Percentiles rank a stretch among this genome's conserved stretches.
Conservation (phyloP, 257 asterid genomes). For the Scutellaria minor region DNA sequence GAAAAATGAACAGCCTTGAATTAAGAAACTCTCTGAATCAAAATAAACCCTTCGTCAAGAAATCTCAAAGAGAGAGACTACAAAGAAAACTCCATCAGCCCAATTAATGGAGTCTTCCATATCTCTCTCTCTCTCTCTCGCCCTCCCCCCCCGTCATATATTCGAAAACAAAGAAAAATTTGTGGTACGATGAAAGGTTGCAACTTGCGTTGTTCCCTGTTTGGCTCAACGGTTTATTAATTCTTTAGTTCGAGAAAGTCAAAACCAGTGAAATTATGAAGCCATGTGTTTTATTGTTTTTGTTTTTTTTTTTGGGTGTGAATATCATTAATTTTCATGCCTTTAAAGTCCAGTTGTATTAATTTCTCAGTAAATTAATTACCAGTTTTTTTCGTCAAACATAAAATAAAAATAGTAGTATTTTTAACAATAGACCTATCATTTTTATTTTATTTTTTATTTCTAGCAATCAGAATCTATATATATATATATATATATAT, state of each 20-base stretch:
- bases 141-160: neutral
- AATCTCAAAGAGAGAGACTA: conserved; percentile 30
- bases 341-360: neutral
- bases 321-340: conserved; percentile 7
- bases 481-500: too few species aligned
- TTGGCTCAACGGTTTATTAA: too few species aligned
- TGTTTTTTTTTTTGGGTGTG: conserved; percentile 4
- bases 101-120: conserved; percentile 29
- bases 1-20: neutral
- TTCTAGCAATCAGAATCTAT: too few species aligned
- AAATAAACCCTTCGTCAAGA: conserved; percentile 11
- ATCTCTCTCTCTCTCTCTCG: conserved; percentile 12
- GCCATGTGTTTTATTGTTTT: conserved; percentile 21
- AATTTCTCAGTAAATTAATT: neutral
- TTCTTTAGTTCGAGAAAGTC: too few species aligned
- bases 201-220: conserved; percentile 16
- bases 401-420: too few species aligned
- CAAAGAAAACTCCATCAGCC: conserved; percentile 31
- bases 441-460: too few species aligned
- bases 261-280: too few species aligned
- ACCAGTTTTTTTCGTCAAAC: neutral
- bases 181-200: conserved; percentile 52
- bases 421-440: too few species aligned
- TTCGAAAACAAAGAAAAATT: conserved; percentile 56
- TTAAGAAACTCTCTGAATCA: conserved; percentile 36